phyloP scores from a whole-genome alignment of 352 stramenopile species.

The Globisporangium cylindrosporum region DNA sequence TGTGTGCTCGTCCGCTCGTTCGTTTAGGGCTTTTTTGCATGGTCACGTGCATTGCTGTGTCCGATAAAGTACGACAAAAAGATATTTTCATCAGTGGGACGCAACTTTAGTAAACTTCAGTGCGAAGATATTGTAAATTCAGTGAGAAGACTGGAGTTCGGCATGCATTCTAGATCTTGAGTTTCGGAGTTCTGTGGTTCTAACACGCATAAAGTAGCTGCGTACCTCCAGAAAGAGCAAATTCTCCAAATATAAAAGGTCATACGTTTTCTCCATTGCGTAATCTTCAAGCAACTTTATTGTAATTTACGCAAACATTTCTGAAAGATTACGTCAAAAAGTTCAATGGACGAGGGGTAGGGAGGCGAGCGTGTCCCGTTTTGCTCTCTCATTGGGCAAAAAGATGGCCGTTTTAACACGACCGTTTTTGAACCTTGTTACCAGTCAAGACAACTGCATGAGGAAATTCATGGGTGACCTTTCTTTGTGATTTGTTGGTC shows the following conservation, averaged over 20 bases:
- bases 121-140: too few species aligned
- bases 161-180: not conserved
- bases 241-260: too few species aligned
- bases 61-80: not conserved
- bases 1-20: conserved; percentile 5
- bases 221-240: too few species aligned
- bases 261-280: too few species aligned
- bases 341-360: not conserved
- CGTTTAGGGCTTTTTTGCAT: not conserved
- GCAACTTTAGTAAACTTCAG: too few species aligned
- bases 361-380: not conserved
- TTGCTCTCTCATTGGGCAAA: not conserved
- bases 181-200: not conserved
- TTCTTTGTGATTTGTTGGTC: not conserved
- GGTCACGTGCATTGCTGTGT: not conserved
- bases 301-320: not conserved
- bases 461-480: too few species aligned
- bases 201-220: too few species aligned
- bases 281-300: too few species aligned
- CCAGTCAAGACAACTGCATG: too few species aligned
- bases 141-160: not conserved
- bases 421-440: too few species aligned
- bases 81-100: not conserved
- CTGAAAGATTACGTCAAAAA: not conserved
- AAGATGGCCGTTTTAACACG: too few species aligned